These are phyloP conservation scores for Cudoniella acicularis DNA, from an alignment of 495 filamentous ascomycete genomes.

Conservation along the genomic window DNA sequence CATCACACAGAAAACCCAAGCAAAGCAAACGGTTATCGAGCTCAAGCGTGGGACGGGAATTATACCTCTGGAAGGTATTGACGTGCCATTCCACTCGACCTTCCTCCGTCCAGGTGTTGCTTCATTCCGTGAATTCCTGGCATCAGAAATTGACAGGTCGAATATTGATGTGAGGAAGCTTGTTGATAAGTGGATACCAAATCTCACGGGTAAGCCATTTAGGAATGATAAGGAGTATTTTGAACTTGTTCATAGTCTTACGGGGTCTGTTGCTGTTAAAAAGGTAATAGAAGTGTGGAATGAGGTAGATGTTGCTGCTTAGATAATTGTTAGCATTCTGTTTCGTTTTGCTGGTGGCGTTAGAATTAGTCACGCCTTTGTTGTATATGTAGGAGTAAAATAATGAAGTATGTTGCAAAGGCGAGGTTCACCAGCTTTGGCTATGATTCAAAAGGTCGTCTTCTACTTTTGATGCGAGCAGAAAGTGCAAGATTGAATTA, in stretches of 20 bases:
- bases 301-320: too few species aligned
- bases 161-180: conserved; percentile 28
- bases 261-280: background rate
- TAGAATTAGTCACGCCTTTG: too few species aligned
- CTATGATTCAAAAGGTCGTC: too few species aligned
- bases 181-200: conserved; percentile 35
- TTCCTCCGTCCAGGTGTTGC: conserved; percentile 30
- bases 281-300: too few species aligned
- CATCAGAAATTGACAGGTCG: conserved; percentile 12
- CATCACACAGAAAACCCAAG: background rate
- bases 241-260: background rate
- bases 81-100: conserved; percentile 41
- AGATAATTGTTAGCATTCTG: too few species aligned
- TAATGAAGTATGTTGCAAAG: too few species aligned
- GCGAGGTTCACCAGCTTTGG: too few species aligned
- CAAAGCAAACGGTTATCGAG: background rate
- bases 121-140: conserved; percentile 29
- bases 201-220: conserved; percentile 35
- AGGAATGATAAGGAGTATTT: background rate
- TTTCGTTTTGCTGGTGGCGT: too few species aligned
- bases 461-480: too few species aligned
- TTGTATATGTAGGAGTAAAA: too few species aligned
- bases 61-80: conserved; percentile 38
- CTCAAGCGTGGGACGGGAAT: conserved; percentile 30
- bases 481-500: too few species aligned